phyloP scores from a whole-genome alignment of 495 filamentous ascomycete species.

The Penicillium pancosmium region DNA sequence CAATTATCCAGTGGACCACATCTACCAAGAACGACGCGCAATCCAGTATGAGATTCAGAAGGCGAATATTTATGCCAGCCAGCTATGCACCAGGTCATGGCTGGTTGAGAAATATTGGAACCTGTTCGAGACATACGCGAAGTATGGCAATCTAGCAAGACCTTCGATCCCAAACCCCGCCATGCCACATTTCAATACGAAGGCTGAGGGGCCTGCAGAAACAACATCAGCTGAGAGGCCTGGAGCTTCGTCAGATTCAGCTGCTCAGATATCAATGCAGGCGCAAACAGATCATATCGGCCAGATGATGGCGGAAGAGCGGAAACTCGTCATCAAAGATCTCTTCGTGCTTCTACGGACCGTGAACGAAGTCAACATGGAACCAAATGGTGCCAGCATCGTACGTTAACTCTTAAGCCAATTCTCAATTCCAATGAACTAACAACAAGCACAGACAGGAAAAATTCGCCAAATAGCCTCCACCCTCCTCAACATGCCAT shows the following conservation, averaged over 20 bases:
- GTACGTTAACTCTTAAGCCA: slow-evolving; percentile 36
- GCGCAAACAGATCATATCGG: slow-evolving; percentile 51
- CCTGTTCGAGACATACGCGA: slow-evolving; percentile 57
- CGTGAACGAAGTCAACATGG: slow-evolving; percentile 78
- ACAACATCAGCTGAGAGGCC: neutral
- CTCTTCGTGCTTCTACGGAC: slow-evolving; percentile 68
- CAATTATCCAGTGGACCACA: slow-evolving; percentile 29
- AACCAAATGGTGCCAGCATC: slow-evolving; percentile 76
- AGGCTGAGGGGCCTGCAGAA: slow-evolving; percentile 20
- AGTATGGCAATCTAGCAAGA: slow-evolving; percentile 30
- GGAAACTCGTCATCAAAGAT: slow-evolving; percentile 74
- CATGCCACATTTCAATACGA: slow-evolving; percentile 13
- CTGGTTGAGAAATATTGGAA: slow-evolving; percentile 82
- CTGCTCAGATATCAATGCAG: slow-evolving; percentile 25
- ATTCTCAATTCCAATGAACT: slow-evolving; percentile 5
- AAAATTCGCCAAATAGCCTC: slow-evolving; percentile 78
- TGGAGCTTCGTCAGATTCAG: slow-evolving; percentile 3
- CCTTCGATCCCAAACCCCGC: slow-evolving; percentile 19
- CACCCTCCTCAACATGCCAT: slow-evolving; percentile 67
- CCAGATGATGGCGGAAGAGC: slow-evolving; percentile 64
- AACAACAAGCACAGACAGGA: slow-evolving; percentile 45
- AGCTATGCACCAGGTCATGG: slow-evolving; percentile 74
- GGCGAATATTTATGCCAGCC: slow-evolving; percentile 75
- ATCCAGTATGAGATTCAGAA: slow-evolving; percentile 85
- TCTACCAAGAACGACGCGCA: slow-evolving; percentile 38